Percentiles rank a stretch among this genome's conserved stretches.
Evolutionary conservation across 2,329 filamentous ascomycete genomes (phyloP).

Genomic region (Sporothrix inflata): DNA sequence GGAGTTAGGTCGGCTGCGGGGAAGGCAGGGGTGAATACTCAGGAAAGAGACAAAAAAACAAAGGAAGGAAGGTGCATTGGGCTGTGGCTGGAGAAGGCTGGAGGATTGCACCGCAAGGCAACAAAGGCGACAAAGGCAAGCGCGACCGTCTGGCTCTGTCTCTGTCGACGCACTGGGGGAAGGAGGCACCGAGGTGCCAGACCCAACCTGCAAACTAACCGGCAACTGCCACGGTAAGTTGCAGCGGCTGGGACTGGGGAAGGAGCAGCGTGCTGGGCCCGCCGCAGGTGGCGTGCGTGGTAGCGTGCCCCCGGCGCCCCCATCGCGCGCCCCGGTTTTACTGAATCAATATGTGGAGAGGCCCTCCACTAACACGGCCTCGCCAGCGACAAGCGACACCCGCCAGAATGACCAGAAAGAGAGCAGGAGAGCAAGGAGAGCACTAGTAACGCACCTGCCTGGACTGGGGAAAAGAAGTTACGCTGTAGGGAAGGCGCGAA

Average conservation of each 20-base stretch:
- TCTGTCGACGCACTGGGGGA: background rate
- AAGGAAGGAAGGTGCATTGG: conserved; percentile 2
- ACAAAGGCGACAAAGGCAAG: background rate
- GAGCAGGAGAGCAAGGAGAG: background rate
- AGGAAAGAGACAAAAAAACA: background rate
- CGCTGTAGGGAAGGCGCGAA: background rate
- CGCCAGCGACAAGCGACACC: background rate
- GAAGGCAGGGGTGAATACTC: background rate
- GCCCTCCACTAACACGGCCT: conserved; percentile 18
- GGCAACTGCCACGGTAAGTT: conserved; percentile 27
- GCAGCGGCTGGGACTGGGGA: conserved; percentile 7
- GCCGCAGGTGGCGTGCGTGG: background rate
- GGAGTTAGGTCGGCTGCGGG: conserved; percentile 21
- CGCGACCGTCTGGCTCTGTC: background rate
- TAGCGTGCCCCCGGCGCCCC: background rate
- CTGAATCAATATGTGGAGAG: conserved; percentile 24
- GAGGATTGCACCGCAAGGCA: background rate
- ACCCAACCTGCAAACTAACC: conserved; percentile 21
- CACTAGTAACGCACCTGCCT: background rate
- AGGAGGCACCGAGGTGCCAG: conserved; percentile 22
- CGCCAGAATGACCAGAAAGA: background rate
- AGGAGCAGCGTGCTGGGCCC: background rate
- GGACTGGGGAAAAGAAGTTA: conserved; percentile 10
- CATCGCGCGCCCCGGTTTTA: conserved; percentile 15
- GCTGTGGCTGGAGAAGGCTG: conserved; percentile 18